phyloP scores from a whole-genome alignment of 208 protist species.

The Leishmania braziliensis region DNA sequence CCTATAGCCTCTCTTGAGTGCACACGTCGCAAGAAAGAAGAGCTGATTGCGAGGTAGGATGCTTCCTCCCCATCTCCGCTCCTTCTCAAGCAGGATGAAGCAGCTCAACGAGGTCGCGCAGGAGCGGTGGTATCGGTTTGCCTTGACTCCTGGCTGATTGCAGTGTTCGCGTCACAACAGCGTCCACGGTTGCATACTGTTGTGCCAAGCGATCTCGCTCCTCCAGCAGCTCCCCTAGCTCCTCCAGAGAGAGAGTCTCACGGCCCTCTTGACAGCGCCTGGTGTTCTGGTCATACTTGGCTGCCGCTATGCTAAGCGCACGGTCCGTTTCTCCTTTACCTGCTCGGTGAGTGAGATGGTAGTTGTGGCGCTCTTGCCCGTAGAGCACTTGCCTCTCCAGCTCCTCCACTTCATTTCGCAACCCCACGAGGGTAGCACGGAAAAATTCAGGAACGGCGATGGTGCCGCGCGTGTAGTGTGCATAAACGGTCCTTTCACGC shows the following conservation, averaged over 20 bases:
- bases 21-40: background rate
- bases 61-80: background rate
- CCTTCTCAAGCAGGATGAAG: constrained; percentile 20
- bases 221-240: constrained; percentile 64
- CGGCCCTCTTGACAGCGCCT: constrained; percentile 8
- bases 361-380: constrained; percentile 46
- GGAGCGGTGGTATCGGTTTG: constrained; percentile 18
- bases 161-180: constrained; percentile 23
- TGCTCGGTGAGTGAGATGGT: constrained; percentile 29
- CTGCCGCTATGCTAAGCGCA: background rate
- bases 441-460: constrained; percentile 32
- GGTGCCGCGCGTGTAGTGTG: constrained; percentile 35
- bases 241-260: constrained; percentile 51
- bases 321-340: background rate
- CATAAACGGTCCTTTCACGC: constrained; percentile 14
- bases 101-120: constrained; percentile 27
- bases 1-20: background rate
- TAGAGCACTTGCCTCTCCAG: constrained; percentile 46
- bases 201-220: constrained; percentile 64
- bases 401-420: constrained; percentile 56
- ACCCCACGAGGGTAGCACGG: constrained; percentile 25
- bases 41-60: background rate
- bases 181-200: constrained; percentile 37
- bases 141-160: background rate
- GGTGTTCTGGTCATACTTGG: background rate